Conservation (phyloP, 495 filamentous ascomycete genomes). For the Sporormia fimetaria region DNA sequence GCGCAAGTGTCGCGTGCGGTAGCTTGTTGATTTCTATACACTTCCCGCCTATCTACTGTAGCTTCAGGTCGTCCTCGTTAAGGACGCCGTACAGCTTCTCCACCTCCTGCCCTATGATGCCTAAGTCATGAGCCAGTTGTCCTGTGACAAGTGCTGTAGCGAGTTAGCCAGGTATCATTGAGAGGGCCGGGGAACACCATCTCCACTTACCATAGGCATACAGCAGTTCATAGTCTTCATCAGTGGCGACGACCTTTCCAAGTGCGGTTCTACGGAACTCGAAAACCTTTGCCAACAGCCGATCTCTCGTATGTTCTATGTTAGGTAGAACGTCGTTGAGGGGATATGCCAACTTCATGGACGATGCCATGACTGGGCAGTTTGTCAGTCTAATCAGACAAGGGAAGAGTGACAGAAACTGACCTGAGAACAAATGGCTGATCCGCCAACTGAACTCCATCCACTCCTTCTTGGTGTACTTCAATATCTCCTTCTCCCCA, state of each 20-base stretch:
- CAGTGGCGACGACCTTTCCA: conserved; percentile 40
- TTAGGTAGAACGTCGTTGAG: conserved; percentile 78
- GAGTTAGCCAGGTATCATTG: conserved; percentile 37
- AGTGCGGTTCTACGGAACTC: conserved; percentile 63
- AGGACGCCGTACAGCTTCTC: conserved; percentile 63
- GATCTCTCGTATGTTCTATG: conserved; percentile 65
- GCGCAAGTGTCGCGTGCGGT: too few relatives aligned
- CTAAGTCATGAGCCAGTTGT: conserved; percentile 60
- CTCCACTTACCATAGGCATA: conserved; percentile 65
- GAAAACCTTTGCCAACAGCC: conserved; percentile 81
- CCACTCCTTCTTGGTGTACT: conserved; percentile 69
- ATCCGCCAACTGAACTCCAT: conserved; percentile 70
- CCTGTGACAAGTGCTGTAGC: conserved; percentile 52
- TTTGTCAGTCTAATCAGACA: conserved; percentile 13
- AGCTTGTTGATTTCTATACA: background rate
- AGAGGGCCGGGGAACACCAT: too few relatives aligned
- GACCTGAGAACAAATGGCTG: conserved; percentile 81
- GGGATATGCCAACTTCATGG: conserved; percentile 86
- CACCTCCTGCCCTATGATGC: conserved; percentile 55
- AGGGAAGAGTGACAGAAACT: conserved; percentile 12
- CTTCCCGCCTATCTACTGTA: conserved; percentile 41
- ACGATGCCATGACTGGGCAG: conserved; percentile 74
- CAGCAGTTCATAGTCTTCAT: conserved; percentile 58
- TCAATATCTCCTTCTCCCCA: conserved; percentile 67
- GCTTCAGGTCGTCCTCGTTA: conserved; percentile 58